Conservation (phyloP, 345 rosid genomes). For the Hypericum perforatum region DNA sequence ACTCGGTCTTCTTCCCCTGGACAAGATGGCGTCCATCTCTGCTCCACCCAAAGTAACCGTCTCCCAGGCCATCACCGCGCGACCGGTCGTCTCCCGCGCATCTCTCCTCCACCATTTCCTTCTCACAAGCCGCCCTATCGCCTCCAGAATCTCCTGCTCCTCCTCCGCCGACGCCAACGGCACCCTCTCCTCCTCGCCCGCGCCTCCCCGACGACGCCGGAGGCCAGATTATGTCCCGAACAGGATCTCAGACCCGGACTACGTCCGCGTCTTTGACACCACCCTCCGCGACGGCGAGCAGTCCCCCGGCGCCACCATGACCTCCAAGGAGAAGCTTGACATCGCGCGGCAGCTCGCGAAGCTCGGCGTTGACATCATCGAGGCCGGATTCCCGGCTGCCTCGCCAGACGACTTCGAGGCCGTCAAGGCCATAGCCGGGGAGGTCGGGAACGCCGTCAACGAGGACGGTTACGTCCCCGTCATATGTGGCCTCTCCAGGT, state of each 20-base stretch:
- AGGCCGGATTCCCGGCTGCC: slow-evolving; percentile 88
- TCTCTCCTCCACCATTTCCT: not conserved
- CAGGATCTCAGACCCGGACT: slow-evolving; percentile 59
- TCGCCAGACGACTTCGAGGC: slow-evolving; percentile 93
- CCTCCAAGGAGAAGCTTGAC: slow-evolving; percentile 79
- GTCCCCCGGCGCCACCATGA: slow-evolving; percentile 92
- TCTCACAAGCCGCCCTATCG: not conserved
- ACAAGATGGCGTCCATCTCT: too few relatives aligned
- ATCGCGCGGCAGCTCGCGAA: slow-evolving; percentile 81
- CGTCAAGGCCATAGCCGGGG: slow-evolving; percentile 57
- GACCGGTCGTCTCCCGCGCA: too few relatives aligned
- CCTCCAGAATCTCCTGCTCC: not conserved
- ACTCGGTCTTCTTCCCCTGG: too few relatives aligned
- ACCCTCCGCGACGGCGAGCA: slow-evolving; percentile 99
- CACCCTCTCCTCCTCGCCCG: slow-evolving; percentile 14
- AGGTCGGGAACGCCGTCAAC: slow-evolving; percentile 57
- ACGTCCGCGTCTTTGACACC: slow-evolving; percentile 85
- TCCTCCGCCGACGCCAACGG: not conserved
- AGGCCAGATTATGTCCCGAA: slow-evolving; percentile 66
- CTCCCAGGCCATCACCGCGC: too few relatives aligned
- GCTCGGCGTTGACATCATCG: slow-evolving; percentile 87
- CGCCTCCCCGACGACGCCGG: slow-evolving; percentile 5
- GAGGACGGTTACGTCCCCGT: slow-evolving; percentile 74
- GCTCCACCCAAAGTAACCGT: too few relatives aligned
- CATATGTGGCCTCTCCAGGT: slow-evolving; percentile 84